A percentile compares a stretch with the other conserved stretches of the same genome.
Evolutionary conservation across 2,329 filamentous ascomycete species (phyloP).

Genomic region (Sphaerulina vaccinii): DNA sequence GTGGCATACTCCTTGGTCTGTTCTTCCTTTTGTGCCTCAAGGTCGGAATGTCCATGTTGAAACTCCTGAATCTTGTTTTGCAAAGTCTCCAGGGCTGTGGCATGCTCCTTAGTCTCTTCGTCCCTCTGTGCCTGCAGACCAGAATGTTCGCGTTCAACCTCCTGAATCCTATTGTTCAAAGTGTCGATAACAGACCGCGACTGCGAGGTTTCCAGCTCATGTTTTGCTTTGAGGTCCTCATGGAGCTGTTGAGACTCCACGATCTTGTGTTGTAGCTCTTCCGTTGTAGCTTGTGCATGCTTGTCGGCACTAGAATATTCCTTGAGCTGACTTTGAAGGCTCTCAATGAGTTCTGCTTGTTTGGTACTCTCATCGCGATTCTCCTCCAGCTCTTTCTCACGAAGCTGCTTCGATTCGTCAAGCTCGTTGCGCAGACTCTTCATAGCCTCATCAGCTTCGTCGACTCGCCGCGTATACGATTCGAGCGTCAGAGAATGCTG

Average conservation of each 20-base stretch:
- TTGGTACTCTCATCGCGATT: constrained; percentile 13
- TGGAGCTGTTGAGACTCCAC: constrained; percentile 20
- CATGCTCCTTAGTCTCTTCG: constrained; percentile 8
- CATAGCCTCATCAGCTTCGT: constrained; percentile 10
- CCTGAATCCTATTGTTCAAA: constrained; percentile 15
- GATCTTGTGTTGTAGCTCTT: constrained; percentile 20
- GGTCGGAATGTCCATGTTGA: constrained; percentile 14
- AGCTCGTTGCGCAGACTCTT: constrained; percentile 20
- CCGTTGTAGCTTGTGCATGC: constrained; percentile 22
- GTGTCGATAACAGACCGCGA: constrained; percentile 15
- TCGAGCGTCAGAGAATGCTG: constrained; percentile 21
- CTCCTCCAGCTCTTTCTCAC: constrained; percentile 9
- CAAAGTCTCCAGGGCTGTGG: constrained; percentile 21
- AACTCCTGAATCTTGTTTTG: constrained; percentile 19
- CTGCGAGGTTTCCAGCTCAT: constrained; percentile 15
- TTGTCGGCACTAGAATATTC: constrained; percentile 27
- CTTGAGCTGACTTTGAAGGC: constrained; percentile 25
- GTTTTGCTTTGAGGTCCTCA: constrained; percentile 17
- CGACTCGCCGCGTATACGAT: constrained; percentile 10
- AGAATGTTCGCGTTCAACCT: constrained; percentile 11
- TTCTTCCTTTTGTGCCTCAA: constrained; percentile 17
- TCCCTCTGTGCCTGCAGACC: constrained; percentile 17
- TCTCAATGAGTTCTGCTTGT: constrained; percentile 17
- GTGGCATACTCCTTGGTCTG: constrained; percentile 6
- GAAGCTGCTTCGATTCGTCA: constrained; percentile 18